Evolutionary conservation across 345 rosid genomes (phyloP), one percentile per base, ranked within the genome.

Genomic region (Sisymbrium altissimum): DNA sequence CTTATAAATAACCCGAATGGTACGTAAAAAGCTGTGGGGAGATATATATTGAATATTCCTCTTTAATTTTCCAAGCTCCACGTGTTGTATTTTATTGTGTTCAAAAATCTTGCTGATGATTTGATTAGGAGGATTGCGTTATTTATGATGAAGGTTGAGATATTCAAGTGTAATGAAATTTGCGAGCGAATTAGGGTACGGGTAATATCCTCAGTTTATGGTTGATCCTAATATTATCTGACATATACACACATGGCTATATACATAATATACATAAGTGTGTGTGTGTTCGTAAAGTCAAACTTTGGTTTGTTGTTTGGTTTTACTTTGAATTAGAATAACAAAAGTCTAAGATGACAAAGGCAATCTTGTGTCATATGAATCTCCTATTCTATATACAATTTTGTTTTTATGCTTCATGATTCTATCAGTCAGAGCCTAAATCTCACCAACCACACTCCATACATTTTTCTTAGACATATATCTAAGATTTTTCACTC

Each of bases 401-500:
- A 27, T 9, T 27, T 17, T n/a, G 8, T 21, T 50, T 66, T 15
- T 25, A 13, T 30, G 39, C 5, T 66, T 27, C 39, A 57, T 49
- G 33, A 39, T 74, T 46, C 7, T 44, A 38, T 38, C 61, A 18
- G 15, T 45, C 68, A 25, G 40, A 48, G 43, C 43, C 15, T 59
- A 52, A 12, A 25, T 25, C 57, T 52, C 57, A 67, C 73, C 78
- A 40, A 67, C 73, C 73, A 66, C 35, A 45, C 33, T 57, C n/a
- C 61, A 38, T 35, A n/a, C 10, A n/a, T 44, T 40, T 44, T 60
- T n/a, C n/a, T n/a, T n/a, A n/a, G n/a, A n/a, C n/a, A n/a, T n/a
- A n/a, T n/a, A n/a, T n/a, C n/a, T n/a, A n/a, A n/a, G n/a, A n/a
- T n/a, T 27, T 5, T 53, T 9, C 9, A 70, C 55, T 19, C 43